phyloP scores from a whole-genome alignment of 495 filamentous ascomycete genomes.

The Cercophora scortea region DNA sequence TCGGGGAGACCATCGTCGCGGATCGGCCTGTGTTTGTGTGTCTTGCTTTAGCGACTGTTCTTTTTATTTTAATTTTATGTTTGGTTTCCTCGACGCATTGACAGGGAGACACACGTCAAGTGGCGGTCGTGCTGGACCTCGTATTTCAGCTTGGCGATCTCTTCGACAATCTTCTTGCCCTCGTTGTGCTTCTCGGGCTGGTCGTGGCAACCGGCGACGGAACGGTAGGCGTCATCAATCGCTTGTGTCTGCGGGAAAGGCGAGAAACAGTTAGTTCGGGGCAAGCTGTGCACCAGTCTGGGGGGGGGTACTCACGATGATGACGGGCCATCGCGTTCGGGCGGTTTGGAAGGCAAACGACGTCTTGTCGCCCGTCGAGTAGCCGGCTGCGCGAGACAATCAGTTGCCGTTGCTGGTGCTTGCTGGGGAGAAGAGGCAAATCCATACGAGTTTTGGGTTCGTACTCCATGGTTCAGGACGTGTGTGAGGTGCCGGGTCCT shows the following conservation, averaged over 20 bases:
- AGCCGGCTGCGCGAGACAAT: conserved; percentile 49
- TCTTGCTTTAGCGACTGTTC: neutral
- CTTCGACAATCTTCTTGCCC: conserved; percentile 77
- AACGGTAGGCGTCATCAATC: conserved; percentile 86
- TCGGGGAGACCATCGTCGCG: conserved; percentile 73
- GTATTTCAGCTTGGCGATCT: conserved; percentile 81
- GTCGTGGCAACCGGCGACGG: conserved; percentile 53
- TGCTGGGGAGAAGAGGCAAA: neutral
- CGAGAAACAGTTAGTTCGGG: neutral
- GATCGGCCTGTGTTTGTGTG: conserved; percentile 51
- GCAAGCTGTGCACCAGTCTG: neutral
- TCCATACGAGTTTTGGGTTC: conserved; percentile 55
- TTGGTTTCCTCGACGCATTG: neutral
- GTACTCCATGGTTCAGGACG: conserved; percentile 42
- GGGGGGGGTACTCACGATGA: conserved; percentile 53
- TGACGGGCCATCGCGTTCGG: conserved; percentile 84
- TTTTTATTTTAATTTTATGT: neutral
- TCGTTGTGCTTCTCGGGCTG: conserved; percentile 62
- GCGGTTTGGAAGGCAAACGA: conserved; percentile 84
- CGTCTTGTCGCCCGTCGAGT: conserved; percentile 66
- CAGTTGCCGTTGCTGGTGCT: neutral
- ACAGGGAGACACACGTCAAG: conserved; percentile 54
- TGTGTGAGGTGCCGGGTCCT: too few relatives aligned
- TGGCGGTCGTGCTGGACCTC: conserved; percentile 86
- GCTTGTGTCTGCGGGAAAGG: conserved; percentile 66